These are phyloP conservation scores for Platanthera guangdongensis DNA, from an alignment of 106 monocot genomes.

Conservation along the genomic window DNA sequence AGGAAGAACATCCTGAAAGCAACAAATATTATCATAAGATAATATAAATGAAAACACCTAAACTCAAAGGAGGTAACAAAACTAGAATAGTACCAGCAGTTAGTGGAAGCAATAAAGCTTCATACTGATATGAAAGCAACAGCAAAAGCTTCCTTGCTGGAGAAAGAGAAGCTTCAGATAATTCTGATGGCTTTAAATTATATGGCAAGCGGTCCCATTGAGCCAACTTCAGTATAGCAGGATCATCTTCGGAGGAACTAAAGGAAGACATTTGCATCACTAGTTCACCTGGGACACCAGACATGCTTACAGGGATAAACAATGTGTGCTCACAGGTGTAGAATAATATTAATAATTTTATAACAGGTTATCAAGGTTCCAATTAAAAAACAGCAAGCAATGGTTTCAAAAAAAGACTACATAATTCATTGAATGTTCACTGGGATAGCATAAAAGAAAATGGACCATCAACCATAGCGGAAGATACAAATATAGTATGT, in stretches of 20 bases:
- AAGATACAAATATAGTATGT: too few species aligned
- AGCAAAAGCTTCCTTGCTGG: slow-evolving; percentile 58
- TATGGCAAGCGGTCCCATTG: slow-evolving; percentile 40
- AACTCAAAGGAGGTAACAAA: background rate
- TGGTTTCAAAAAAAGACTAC: background rate
- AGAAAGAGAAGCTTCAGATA: slow-evolving; percentile 63
- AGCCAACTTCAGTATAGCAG: slow-evolving; percentile 52
- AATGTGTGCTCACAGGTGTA: background rate
- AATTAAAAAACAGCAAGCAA: background rate
- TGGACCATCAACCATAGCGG: background rate
- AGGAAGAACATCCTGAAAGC: slow-evolving; percentile 14
- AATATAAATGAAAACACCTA: background rate
- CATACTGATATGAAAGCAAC: slow-evolving; percentile 50
- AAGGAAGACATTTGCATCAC: slow-evolving; percentile 22
- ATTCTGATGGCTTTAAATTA: slow-evolving; percentile 50
- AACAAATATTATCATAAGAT: background rate
- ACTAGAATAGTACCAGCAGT: slow-evolving; percentile 21
- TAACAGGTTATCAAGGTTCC: background rate
- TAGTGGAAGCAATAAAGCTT: slow-evolving; percentile 59
- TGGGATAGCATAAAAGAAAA: too few species aligned
- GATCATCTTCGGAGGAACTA: slow-evolving; percentile 33
- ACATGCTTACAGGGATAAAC: background rate
- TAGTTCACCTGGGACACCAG: slow-evolving; percentile 12
- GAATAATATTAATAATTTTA: background rate
- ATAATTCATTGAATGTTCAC: slow-evolving; percentile 1